A percentile compares a stretch with the other conserved stretches of the same genome.
Evolutionary conservation across 2,329 filamentous ascomycete species (phyloP).

Genomic region (Atkinsonella texensis): DNA sequence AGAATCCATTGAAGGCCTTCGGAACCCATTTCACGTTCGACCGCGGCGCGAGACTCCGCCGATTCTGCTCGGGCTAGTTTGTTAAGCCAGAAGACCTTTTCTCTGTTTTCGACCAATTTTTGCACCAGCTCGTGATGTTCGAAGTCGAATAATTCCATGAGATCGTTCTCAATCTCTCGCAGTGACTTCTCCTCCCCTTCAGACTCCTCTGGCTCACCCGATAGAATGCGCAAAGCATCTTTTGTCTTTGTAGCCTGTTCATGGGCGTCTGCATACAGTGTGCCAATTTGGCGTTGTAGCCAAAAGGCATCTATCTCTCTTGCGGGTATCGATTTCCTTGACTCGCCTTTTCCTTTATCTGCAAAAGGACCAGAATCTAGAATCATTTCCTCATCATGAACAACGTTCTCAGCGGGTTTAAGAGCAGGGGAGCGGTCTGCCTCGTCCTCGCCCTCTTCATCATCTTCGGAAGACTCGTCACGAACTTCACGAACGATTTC

Average conservation of each 20-base stretch:
- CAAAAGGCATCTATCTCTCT: constrained; percentile 96
- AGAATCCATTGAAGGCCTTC: constrained; percentile 79
- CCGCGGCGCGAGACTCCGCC: constrained; percentile 58
- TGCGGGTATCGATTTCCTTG: constrained; percentile 57
- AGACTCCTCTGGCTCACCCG: constrained; percentile 55
- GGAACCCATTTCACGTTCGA: constrained; percentile 86
- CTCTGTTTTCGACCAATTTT: constrained; percentile 80
- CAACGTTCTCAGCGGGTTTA: constrained; percentile 28
- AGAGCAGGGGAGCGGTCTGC: constrained; percentile 23
- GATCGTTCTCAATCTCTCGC: constrained; percentile 91
- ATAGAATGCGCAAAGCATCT: constrained; percentile 70
- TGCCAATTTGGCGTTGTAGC: constrained; percentile 85
- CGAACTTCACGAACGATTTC: constrained; percentile 74
- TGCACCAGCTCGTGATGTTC: constrained; percentile 89
- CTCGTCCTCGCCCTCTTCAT: constrained; percentile 48
- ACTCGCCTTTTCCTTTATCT: constrained; percentile 34
- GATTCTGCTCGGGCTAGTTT: constrained; percentile 73
- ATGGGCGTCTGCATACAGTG: constrained; percentile 81
- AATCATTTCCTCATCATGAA: constrained; percentile 70
- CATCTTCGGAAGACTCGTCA: constrained; percentile 75
- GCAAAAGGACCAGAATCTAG: constrained; percentile 54
- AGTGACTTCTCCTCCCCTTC: constrained; percentile 75
- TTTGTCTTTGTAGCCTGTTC: constrained; percentile 87
- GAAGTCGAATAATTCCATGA: constrained; percentile 98
- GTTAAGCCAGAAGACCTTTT: constrained; percentile 94